Evolutionary conservation across 768 basidiomycete genomes (phyloP), one percentile per base, ranked within the genome.

Genomic region (Lactifluus subvellereus): DNA sequence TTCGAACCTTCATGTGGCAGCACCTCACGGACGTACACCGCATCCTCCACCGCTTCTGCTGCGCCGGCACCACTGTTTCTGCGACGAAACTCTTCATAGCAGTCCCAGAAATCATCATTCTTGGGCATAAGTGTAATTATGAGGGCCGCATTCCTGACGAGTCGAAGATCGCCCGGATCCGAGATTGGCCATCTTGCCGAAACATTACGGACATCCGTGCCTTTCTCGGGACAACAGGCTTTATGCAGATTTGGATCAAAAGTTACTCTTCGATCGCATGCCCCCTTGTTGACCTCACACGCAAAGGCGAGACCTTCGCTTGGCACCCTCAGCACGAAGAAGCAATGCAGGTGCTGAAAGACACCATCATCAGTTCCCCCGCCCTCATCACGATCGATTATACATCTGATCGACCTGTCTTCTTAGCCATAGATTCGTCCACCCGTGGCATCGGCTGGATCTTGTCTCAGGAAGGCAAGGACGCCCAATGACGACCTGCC

Each of bases 51-150:
- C 2, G 22, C 22, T 2, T 22, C 22, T 22, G 22, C 22, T 22
- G 22, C 22, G 2, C 22, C 22, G 22, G 22, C 22, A 2, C 22
- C 22, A 22, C 22, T 2, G 22, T 22, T 2, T 22, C 22, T 22
- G 22, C 22, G 1, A 22, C 22, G 2, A 22, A 22, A 22, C 56
- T 49, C 9, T 64, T 22, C 52, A 53, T 54, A 4, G 45, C 47
- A 2, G 50, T 65, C 0, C 71, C 70, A 0, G 68, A 72, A 45
- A 70, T 80, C 0, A 57, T 82, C 0, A 78, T 78, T 0, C 58
- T 71, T 2, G 2, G 22, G 2, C 22, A 22, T 22, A 22, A 22
- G 22, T 22, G 22, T 22, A 22, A 22, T n/a, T n/a, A n/a, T n/a
- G n/a, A n/a, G n/a, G n/a, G n/a, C n/a, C n/a, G n/a, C n/a, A n/a